Evolutionary conservation across 2,329 filamentous ascomycete genomes (phyloP).

Genomic region (Sclerotinia nivalis): DNA sequence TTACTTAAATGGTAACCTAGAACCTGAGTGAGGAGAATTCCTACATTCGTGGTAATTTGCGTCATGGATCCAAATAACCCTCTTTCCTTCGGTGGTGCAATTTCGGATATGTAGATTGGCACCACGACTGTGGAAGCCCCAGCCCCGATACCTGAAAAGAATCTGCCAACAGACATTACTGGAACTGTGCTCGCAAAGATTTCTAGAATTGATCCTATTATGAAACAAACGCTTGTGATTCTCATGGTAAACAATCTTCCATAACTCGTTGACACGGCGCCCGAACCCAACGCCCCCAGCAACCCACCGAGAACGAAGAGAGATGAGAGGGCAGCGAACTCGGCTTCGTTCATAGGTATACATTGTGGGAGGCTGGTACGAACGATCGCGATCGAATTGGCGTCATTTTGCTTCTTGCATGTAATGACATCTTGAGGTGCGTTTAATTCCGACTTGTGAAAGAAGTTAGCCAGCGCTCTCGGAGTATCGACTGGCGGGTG

Average conservation of each 20-base stretch:
- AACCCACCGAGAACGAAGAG: constrained; percentile 91
- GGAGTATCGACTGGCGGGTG: constrained; percentile 22
- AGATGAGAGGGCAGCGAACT: constrained; percentile 85
- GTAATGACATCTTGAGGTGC: constrained; percentile 92
- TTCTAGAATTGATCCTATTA: constrained; percentile 74
- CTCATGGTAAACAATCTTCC: constrained; percentile 78
- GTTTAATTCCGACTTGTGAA: constrained; percentile 82
- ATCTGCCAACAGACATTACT: constrained; percentile 69
- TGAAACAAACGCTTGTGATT: constrained; percentile 73
- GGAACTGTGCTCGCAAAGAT: constrained; percentile 67
- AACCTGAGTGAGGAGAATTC: constrained; percentile 80
- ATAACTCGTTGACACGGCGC: constrained; percentile 73
- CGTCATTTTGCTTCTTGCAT: constrained; percentile 65
- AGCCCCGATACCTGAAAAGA: constrained; percentile 80
- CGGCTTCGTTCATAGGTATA: constrained; percentile 79
- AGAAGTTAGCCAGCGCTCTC: constrained; percentile 13
- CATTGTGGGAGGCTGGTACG: constrained; percentile 64
- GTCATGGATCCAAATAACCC: constrained; percentile 85
- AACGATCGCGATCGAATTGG: constrained; percentile 31
- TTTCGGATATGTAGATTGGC: constrained; percentile 90
- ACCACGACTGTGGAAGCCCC: constrained; percentile 91
- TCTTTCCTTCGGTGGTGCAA: constrained; percentile 71
- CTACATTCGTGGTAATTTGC: constrained; percentile 90
- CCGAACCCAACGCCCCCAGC: constrained; percentile 75
- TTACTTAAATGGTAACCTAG: constrained; percentile 86